phyloP scores from a whole-genome alignment of 768 basidiomycete species.

The Tulasnella calospora region DNA sequence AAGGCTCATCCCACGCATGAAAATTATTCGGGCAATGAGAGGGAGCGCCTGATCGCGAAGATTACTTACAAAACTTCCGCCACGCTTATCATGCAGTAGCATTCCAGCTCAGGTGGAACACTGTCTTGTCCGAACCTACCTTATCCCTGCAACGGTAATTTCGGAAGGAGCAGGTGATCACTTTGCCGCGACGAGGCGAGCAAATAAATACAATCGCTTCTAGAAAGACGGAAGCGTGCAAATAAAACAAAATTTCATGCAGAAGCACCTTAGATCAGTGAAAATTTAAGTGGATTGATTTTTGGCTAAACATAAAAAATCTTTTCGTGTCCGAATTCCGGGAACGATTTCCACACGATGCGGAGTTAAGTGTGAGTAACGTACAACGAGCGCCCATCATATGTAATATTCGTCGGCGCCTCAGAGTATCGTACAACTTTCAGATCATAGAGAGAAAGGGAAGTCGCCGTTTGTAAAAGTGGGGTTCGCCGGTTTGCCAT shows the following conservation, averaged over 20 bases:
- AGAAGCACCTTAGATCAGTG: too few species aligned
- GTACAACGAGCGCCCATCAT: not conserved
- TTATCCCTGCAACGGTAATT: not conserved
- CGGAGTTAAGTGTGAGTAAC: not conserved
- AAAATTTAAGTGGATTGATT: not conserved
- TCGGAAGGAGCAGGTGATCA: not conserved
- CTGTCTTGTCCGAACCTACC: not conserved
- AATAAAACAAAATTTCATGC: too few species aligned
- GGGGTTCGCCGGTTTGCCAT: not conserved
- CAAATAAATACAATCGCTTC: too few species aligned
- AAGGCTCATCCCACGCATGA: not conserved
- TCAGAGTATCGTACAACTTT: not conserved
- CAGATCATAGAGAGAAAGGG: not conserved
- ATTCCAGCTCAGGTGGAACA: not conserved
- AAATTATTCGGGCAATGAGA: not conserved
- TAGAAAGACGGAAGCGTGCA: too few species aligned
- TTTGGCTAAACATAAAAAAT: not conserved
- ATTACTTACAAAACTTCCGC: too few species aligned
- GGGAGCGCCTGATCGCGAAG: not conserved
- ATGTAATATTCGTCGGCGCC: not conserved
- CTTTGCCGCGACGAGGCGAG: too few species aligned
- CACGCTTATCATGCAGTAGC: too few species aligned
- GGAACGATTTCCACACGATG: not conserved
- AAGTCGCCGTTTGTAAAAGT: not conserved
- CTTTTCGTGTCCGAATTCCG: not conserved